phyloP scores from a whole-genome alignment of 2,329 filamentous ascomycete genomes.

The Myriosclerotinia curreyana region DNA sequence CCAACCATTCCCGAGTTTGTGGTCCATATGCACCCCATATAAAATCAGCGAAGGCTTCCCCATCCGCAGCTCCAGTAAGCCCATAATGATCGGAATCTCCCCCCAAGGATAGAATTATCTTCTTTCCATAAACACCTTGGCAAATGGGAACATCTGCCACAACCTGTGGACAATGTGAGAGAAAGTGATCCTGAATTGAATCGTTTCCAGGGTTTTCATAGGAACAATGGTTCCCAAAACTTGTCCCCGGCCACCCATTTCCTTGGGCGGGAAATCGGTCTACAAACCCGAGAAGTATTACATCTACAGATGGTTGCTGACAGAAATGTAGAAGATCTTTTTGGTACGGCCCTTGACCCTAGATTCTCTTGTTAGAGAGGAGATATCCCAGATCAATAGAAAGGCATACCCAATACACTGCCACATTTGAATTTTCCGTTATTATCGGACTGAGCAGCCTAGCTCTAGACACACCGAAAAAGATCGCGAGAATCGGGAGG shows the following conservation, averaged over 20 bases:
- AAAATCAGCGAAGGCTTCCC: conserved; percentile 40
- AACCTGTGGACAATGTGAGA: conserved; percentile 40
- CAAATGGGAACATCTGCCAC: conserved; percentile 43
- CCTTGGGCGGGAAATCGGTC: conserved; percentile 44
- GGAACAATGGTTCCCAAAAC: conserved; percentile 45
- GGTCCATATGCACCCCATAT: conserved; percentile 46
- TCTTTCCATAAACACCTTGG: conserved; percentile 41
- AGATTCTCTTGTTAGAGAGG: conserved; percentile 13
- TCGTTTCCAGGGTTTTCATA: conserved; percentile 34
- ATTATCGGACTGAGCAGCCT: neutral
- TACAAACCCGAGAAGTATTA: conserved; percentile 47
- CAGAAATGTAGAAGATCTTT: conserved; percentile 41
- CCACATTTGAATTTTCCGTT: conserved; percentile 41
- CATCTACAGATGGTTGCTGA: conserved; percentile 42
- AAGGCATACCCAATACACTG: conserved; percentile 44
- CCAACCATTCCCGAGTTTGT: conserved; percentile 37
- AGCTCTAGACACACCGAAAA: neutral
- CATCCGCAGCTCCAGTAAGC: conserved; percentile 41
- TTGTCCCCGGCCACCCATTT: conserved; percentile 43
- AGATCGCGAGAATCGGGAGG: neutral
- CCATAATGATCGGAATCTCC: conserved; percentile 38
- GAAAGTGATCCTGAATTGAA: conserved; percentile 38
- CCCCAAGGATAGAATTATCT: conserved; percentile 44
- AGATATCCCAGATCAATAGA: neutral
- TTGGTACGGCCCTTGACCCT: conserved; percentile 45